Percentiles rank a stretch among this genome's conserved stretches.
Conservation (phyloP, 495 filamentous ascomycete species). For the Neurospora intermedia region DNA sequence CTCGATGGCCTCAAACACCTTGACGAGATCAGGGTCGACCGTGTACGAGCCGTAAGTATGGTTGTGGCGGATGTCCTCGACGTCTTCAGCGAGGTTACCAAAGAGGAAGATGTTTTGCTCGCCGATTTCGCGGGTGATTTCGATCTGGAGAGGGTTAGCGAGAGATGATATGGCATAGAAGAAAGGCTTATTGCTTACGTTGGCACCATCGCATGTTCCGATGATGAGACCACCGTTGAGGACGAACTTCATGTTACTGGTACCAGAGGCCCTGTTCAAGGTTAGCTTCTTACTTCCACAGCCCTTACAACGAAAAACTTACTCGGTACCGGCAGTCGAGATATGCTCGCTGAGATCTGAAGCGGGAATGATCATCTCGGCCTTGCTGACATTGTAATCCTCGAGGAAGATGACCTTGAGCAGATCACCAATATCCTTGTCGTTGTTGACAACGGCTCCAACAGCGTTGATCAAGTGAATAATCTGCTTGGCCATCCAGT, state of each 20-base stretch:
- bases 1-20: slow-evolving; percentile 78
- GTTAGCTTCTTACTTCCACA: slow-evolving; percentile 27
- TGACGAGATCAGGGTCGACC: slow-evolving; percentile 61
- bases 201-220: slow-evolving; percentile 94
- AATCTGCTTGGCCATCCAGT: slow-evolving; percentile 99
- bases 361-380: slow-evolving; percentile 88
- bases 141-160: slow-evolving; percentile 50
- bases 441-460: slow-evolving; percentile 81
- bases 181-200: slow-evolving; percentile 47
- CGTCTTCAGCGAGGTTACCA: slow-evolving; percentile 90
- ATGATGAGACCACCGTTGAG: slow-evolving; percentile 95
- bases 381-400: slow-evolving; percentile 99
- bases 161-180: neutral
- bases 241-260: slow-evolving; percentile 96
- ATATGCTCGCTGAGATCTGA: slow-evolving; percentile 98
- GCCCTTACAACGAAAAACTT: slow-evolving; percentile 30
- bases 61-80: slow-evolving; percentile 86
- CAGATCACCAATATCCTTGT: slow-evolving; percentile 82
- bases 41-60: slow-evolving; percentile 74
- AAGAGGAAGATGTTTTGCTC: slow-evolving; percentile 98
- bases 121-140: slow-evolving; percentile 95
- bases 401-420: slow-evolving; percentile 95
- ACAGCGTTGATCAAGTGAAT: slow-evolving; percentile 95
- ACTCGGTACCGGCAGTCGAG: slow-evolving; percentile 92
- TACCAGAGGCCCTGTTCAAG: slow-evolving; percentile 38